Percentiles rank a stretch among this genome's conserved stretches.
Conservation (phyloP, 2,329 filamentous ascomycete genomes). For the Grosmannia serpens region DNA sequence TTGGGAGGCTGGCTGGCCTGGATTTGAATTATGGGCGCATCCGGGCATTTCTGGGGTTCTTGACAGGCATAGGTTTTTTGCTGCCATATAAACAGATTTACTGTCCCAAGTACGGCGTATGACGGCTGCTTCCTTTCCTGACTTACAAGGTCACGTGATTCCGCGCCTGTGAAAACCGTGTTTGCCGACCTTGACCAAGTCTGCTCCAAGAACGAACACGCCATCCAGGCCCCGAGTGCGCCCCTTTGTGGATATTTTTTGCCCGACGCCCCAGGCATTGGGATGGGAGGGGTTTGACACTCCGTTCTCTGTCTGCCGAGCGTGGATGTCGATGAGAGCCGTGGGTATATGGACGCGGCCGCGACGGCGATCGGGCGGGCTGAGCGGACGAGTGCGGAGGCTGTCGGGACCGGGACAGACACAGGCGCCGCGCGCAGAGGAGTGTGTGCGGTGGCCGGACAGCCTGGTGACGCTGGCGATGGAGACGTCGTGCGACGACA, state of each 20-base stretch:
- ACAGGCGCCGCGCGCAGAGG: not conserved
- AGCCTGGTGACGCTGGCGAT: slow-evolving; percentile 50
- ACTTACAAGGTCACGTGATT: not conserved
- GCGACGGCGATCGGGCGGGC: not conserved
- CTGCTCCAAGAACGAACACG: not conserved
- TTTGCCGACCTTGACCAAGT: not conserved
- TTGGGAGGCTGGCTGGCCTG: no score
- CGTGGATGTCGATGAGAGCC: not conserved
- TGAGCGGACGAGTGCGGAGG: not conserved
- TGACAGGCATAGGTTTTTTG: no score
- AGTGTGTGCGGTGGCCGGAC: slow-evolving; percentile 4
- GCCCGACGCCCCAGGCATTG: not conserved
- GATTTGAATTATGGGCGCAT: not conserved
- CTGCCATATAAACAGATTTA: no score
- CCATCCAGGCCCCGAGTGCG: not conserved
- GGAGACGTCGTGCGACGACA: slow-evolving; percentile 86
- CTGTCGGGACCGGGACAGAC: not conserved
- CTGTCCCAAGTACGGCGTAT: no score
- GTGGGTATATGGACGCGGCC: not conserved
- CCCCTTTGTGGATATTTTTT: not conserved
- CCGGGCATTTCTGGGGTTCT: not conserved
- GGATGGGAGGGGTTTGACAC: not conserved
- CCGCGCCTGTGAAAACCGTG: not conserved
- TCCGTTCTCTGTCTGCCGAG: not conserved
- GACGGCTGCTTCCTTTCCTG: no score